These are phyloP conservation scores for Myrica gale DNA, from an alignment of 306 rosid species.

Conservation along the genomic window DNA sequence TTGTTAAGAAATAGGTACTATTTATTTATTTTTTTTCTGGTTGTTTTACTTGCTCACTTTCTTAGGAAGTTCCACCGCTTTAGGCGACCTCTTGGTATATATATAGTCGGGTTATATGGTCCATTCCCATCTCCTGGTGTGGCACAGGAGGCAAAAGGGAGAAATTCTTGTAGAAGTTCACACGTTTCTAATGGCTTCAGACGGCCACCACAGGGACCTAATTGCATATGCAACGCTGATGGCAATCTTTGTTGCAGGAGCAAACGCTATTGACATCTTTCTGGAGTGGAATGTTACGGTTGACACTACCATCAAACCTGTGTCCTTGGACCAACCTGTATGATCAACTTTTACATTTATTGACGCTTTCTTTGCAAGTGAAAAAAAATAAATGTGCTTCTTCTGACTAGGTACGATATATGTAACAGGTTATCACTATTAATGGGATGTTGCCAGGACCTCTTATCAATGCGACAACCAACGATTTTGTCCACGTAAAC, in stretches of 20 bases:
- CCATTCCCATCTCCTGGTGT: conserved; percentile 10
- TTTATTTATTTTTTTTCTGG: not conserved
- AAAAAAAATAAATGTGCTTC: not conserved
- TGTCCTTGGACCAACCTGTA: conserved; percentile 46
- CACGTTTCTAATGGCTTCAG: conserved; percentile 27
- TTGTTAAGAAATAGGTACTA: not conserved
- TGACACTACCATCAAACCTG: conserved; percentile 37
- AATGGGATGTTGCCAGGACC: conserved; percentile 89
- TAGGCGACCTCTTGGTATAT: conserved; percentile 1
- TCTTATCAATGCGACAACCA: conserved; percentile 67
- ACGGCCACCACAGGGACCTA: conserved; percentile 2
- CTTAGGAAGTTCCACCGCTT: conserved; percentile 27
- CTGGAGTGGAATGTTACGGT: conserved; percentile 45
- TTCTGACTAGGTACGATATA: not conserved
- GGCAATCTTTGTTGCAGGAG: conserved; percentile 23
- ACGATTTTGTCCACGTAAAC: conserved; percentile 56
- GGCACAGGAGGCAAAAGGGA: not conserved
- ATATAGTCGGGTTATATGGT: conserved; percentile 8
- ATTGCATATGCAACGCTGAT: conserved; percentile 13
- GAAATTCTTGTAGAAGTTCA: not conserved
- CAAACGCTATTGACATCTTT: conserved; percentile 41
- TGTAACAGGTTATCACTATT: conserved; percentile 64
- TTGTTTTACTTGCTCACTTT: conserved; percentile 9
- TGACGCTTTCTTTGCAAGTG: not conserved
- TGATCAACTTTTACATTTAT: not conserved